phyloP scores from a whole-genome alignment of 306 rosid genomes.

The Begonia loranthoides region DNA sequence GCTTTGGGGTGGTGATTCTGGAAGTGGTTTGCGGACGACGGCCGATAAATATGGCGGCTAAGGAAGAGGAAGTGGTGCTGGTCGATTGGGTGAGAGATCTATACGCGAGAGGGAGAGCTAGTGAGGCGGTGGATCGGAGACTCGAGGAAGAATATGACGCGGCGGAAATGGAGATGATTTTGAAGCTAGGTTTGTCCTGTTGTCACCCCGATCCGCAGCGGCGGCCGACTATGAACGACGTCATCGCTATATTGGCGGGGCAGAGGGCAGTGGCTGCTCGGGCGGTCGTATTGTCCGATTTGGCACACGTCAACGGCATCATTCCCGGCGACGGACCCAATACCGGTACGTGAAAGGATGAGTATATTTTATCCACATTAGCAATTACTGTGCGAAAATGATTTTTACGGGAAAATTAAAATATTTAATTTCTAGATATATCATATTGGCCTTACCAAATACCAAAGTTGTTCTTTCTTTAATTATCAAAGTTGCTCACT shows the following conservation, averaged over 20 bases:
- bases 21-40: slow-evolving; percentile 82
- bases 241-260: slow-evolving; percentile 47
- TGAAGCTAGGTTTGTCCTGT: slow-evolving; percentile 84
- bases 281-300: slow-evolving; percentile 28
- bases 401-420: too few relatives aligned
- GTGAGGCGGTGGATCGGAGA: slow-evolving; percentile 51
- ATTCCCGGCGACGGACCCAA: background rate
- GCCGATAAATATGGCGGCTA: slow-evolving; percentile 41
- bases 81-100: slow-evolving; percentile 76
- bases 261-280: slow-evolving; percentile 30
- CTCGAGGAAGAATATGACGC: slow-evolving; percentile 30
- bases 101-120: slow-evolving; percentile 27
- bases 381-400: too few relatives aligned
- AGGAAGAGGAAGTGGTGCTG: slow-evolving; percentile 57
- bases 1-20: slow-evolving; percentile 79
- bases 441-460: too few relatives aligned
- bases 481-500: too few relatives aligned
- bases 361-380: too few relatives aligned
- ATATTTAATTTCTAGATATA: too few relatives aligned
- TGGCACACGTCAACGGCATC: slow-evolving; percentile 17
- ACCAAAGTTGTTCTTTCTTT: too few relatives aligned
- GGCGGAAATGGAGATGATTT: slow-evolving; percentile 51
- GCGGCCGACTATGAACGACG: slow-evolving; percentile 74
- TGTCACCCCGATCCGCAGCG: slow-evolving; percentile 76
- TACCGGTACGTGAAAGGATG: too few relatives aligned